Base-by-base conservation (phyloP, 2,329 filamentous ascomycete genomes). In the Penicillium occitanis region DNA sequence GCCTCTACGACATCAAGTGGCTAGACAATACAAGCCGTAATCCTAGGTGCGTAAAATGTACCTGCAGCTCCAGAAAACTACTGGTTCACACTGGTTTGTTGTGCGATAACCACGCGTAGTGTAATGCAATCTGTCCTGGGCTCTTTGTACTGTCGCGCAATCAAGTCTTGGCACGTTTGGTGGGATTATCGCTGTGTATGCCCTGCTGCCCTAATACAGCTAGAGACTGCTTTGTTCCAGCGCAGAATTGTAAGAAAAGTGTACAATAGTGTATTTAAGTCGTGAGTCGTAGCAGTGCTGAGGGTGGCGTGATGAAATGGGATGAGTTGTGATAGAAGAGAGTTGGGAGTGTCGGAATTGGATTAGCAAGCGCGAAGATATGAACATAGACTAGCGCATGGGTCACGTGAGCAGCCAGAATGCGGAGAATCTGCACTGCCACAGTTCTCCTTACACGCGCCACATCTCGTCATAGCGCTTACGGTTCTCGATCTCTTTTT, bases 1-100 rank as follows among this genome's bases (percentile, higher is more conserved):
- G 71, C 74, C 74, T 78, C 78, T 80, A 80, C 78, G 71, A 73
- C 71, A 78, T 76, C 73, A 74, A 74, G 72, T 69, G 71, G 75
- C 74, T 77, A 76, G 77, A 79, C 78, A 66, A 79, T 77, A 77
- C 72, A 76, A 74, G 70, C 68, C 67, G 70, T 70, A 74, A 71
- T 70, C 71, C 69, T 73, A 69, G 71, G 66, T 72, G 71, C 62
- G 71, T 69, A 5, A 46, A 60, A n/a, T 58, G 65, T 53, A 46
- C 25, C 40, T 63, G 55, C 55, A 63, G 44, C 61, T 46, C 53
- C 51, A 48, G 63, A 67, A 70, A 75, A 76, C 75, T 76, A 78
- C 74, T 77, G 71, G 69, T 69, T 68, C 71, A 69, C 68, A 67
- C 63, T 46, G 55, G 66, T 68, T 50, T 67, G 66, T 69, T 64